Conservation (phyloP, 2,329 filamentous ascomycete genomes). For the Trichoderma lentiforme region DNA sequence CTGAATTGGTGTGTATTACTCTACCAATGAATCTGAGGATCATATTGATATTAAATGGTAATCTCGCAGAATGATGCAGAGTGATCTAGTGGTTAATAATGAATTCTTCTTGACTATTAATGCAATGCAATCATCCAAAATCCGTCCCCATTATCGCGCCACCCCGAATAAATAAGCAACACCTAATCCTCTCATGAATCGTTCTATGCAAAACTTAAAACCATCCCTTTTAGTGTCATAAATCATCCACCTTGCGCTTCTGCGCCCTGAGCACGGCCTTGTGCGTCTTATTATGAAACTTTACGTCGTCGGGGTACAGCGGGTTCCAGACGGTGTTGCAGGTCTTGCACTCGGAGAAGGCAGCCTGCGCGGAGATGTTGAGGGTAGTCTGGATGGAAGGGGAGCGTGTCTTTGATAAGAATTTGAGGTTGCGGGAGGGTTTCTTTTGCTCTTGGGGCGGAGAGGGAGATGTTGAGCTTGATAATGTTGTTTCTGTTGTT, state of each 20-base stretch:
- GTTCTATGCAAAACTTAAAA: not conserved
- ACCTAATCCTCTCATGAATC: not conserved
- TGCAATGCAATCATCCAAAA: not conserved
- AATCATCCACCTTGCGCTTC: constrained; percentile 24
- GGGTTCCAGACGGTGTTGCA: constrained; percentile 46
- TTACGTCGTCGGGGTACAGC: constrained; percentile 42
- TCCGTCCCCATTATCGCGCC: not conserved
- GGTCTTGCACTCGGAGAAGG: constrained; percentile 42
- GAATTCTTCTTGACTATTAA: no score
- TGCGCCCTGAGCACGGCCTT: constrained; percentile 31
- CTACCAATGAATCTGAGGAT: not conserved
- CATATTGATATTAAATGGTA: not conserved
- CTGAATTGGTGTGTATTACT: not conserved
- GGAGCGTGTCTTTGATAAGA: not conserved
- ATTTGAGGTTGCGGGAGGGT: not conserved
- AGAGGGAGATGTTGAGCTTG: not conserved
- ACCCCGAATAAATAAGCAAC: not conserved
- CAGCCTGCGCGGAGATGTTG: constrained; percentile 41
- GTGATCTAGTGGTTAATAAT: not conserved
- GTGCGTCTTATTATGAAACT: constrained; percentile 41
- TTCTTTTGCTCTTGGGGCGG: not conserved
- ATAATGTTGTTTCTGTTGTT: not conserved
- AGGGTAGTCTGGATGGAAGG: constrained; percentile 41
- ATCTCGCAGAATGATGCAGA: no score
- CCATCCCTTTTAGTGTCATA: not conserved